Percentiles rank a stretch among this genome's conserved stretches.
Conservation (phyloP, 1,139 yeast species). For the Lodderomyces jiufengensis region DNA sequence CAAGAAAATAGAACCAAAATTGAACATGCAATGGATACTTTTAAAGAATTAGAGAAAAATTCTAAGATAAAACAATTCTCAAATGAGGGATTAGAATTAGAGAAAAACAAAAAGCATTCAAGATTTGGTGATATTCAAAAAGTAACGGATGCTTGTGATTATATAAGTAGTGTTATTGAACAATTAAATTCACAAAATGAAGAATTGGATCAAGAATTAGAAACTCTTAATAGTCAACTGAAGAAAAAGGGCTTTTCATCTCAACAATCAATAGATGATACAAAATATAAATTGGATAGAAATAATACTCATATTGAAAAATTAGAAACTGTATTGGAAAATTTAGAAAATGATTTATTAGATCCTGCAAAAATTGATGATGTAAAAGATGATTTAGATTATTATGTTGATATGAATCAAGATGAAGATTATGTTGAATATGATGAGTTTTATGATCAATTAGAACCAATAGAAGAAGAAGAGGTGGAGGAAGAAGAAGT, state of each 20-base stretch:
- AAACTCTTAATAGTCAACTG: slow-evolving; percentile 43
- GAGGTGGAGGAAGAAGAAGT: slow-evolving; percentile 33
- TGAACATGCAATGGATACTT: slow-evolving; percentile 94
- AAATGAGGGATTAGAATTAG: slow-evolving; percentile 83
- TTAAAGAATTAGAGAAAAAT: slow-evolving; percentile 90
- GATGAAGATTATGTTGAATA: slow-evolving; percentile 96
- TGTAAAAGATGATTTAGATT: slow-evolving; percentile 85
- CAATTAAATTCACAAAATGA: slow-evolving; percentile 84
- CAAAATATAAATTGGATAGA: slow-evolving; percentile 65
- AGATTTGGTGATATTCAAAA: slow-evolving; percentile 62
- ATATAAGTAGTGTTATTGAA: slow-evolving; percentile 71
- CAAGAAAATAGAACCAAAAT: slow-evolving; percentile 80
- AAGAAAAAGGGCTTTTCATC: slow-evolving; percentile 46
- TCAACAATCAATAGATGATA: slow-evolving; percentile 54
- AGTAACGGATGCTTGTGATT: slow-evolving; percentile 70
- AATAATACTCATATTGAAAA: slow-evolving; percentile 76
- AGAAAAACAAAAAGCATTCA: slow-evolving; percentile 38
- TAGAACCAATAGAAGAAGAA: slow-evolving; percentile 64
- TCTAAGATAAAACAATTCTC: slow-evolving; percentile 96
- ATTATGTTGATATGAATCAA: slow-evolving; percentile 91
- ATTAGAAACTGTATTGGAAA: slow-evolving; percentile 73
- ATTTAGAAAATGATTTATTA: slow-evolving; percentile 78
- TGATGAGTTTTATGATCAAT: slow-evolving; percentile 86
- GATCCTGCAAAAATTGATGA: slow-evolving; percentile 79
- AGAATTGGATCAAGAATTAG: slow-evolving; percentile 72